Conservation (phyloP, 2,329 filamentous ascomycete species). For the Fusarium devonianum region DNA sequence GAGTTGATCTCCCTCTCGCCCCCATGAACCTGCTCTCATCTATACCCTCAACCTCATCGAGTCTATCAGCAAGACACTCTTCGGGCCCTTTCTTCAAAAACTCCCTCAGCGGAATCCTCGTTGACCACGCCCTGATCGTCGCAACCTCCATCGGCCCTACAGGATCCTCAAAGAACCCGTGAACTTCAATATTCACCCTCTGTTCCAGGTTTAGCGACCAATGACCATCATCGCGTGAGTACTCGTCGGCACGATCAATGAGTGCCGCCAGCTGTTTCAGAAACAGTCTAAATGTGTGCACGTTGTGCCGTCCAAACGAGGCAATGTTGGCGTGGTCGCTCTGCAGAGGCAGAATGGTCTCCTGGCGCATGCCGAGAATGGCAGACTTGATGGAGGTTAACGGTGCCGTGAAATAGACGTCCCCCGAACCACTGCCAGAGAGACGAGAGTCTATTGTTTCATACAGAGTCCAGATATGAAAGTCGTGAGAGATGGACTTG, state of each 20-base stretch:
- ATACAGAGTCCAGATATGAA: constrained; percentile 69
- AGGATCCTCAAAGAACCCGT: constrained; percentile 66
- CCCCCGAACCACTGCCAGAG: constrained; percentile 52
- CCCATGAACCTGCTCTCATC: constrained; percentile 44
- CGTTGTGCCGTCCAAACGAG: constrained; percentile 60
- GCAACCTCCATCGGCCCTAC: constrained; percentile 44
- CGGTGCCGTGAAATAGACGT: constrained; percentile 66
- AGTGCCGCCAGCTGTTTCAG: constrained; percentile 46
- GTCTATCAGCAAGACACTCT: constrained; percentile 59
- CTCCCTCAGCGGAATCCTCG: constrained; percentile 58
- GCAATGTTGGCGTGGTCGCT: constrained; percentile 63
- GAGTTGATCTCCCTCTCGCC: constrained; percentile 39
- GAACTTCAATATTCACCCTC: constrained; percentile 62
- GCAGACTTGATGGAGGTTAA: constrained; percentile 65
- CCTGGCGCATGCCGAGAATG: constrained; percentile 58
- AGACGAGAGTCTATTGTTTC: constrained; percentile 68
- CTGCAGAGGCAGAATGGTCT: constrained; percentile 61
- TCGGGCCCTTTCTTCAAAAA: constrained; percentile 65
- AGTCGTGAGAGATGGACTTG: constrained; percentile 62
- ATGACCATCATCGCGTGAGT: constrained; percentile 45
- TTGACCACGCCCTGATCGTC: constrained; percentile 59
- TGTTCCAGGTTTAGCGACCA: constrained; percentile 58
- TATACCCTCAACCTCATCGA: constrained; percentile 51
- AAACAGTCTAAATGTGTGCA: constrained; percentile 55
- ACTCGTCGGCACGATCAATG: constrained; percentile 46